phyloP scores from a whole-genome alignment of 2,329 filamentous ascomycete genomes.

The Aspergillus persii region DNA sequence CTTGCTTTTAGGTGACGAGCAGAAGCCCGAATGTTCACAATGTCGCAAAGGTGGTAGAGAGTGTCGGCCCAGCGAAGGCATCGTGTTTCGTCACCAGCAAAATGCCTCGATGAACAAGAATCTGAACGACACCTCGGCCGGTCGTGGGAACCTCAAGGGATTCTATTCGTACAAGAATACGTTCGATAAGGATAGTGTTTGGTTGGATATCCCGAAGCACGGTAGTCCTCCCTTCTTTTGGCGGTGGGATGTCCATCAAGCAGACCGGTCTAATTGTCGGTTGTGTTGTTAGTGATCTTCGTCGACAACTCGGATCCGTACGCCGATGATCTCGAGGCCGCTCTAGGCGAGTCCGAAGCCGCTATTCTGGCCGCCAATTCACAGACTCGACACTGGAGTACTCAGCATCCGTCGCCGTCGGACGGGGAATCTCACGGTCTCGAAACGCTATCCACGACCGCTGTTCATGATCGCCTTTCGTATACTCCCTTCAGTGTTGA shows the following conservation, averaged over 20 bases:
- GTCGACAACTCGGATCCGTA: slow-evolving; percentile 63
- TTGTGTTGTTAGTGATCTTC: slow-evolving; percentile 52
- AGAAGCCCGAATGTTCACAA: slow-evolving; percentile 59
- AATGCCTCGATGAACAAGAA: slow-evolving; percentile 65
- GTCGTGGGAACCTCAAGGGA: slow-evolving; percentile 51
- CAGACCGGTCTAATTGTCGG: slow-evolving; percentile 5
- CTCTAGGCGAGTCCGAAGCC: slow-evolving; percentile 31
- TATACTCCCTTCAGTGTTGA: slow-evolving; percentile 25
- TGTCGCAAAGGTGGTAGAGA: slow-evolving; percentile 60
- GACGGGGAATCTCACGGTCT: slow-evolving; percentile 49
- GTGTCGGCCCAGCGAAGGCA: slow-evolving; percentile 60
- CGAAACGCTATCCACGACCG: slow-evolving; percentile 55
- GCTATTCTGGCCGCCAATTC: slow-evolving; percentile 28
- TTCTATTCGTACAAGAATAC: slow-evolving; percentile 68
- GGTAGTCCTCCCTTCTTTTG: slow-evolving; percentile 36
- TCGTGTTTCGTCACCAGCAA: slow-evolving; percentile 67
- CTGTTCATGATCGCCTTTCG: slow-evolving; percentile 41
- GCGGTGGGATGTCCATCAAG: neutral
- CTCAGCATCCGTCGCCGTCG: slow-evolving; percentile 23
- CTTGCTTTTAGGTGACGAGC: slow-evolving; percentile 49
- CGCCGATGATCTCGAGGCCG: slow-evolving; percentile 49
- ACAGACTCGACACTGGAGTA: slow-evolving; percentile 33
- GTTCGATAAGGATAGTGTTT: slow-evolving; percentile 59
- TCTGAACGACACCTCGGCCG: slow-evolving; percentile 38
- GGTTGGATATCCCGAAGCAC: slow-evolving; percentile 61